Base-by-base conservation (phyloP, 1,139 yeast species). In the Suzukiozyma palmioleophila region DNA sequence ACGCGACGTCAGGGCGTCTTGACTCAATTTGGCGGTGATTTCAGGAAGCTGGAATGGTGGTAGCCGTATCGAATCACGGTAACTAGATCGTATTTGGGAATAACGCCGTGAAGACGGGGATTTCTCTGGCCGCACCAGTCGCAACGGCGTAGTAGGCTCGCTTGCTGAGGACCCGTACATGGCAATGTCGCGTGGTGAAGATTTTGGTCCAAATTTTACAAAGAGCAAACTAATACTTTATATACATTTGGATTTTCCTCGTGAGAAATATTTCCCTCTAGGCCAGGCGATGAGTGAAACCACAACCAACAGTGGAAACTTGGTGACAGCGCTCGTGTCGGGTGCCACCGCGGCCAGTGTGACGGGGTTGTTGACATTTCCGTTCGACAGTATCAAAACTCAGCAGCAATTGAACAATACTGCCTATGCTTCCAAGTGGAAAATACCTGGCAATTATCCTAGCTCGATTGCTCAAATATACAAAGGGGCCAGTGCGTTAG, bases 341-440 rank as follows among this genome's bases (percentile, higher is more conserved):
- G 95, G 95, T 15, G 74, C 82, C 35, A 69, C 82, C 2, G 89
- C 96, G 0, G 86, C 90, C 0, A 75, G 84, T 1, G 77, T 77
- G 2, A 82, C 88, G 38, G 80, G 94, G 1, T 71, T 81, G 0
- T 50, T 81, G 13, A 83, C 95, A 0, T 88, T 86, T 55, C 97
- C 97, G 0, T 75, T 90, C 49, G 97, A 90, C 57, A 85, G 79
- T 52, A 60, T 84, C 44, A 90, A 90, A 59, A 84, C 94, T 18
- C 77, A 83, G 45, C 71, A 79, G 49, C 90, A 86, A 57, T 64
- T 86, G 42, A 68, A 75, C 51, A 58, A 66, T 38, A 59, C 62
- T 41, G 64, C 62, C 26, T 43, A 44, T 45, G 67, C 66, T 57
- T 60, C 50, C 18, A 67, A 63, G 41, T 69, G 62, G 51, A 59